Conservation (phyloP, 2,329 filamentous ascomycete species). For the Pseudocercospora vitis region DNA sequence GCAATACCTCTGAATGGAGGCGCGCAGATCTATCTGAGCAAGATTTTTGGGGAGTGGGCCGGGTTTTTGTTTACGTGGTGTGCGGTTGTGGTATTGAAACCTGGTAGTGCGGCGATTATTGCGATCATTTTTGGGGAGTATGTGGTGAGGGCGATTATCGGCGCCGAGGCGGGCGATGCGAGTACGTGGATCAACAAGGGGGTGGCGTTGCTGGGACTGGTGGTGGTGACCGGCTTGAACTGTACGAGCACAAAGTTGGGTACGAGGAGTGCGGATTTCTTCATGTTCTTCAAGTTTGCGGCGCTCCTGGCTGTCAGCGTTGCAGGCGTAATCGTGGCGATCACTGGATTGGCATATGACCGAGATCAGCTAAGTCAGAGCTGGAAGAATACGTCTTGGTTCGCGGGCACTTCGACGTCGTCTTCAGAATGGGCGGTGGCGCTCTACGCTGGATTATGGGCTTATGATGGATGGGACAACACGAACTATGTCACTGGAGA, state of each 20-base stretch:
- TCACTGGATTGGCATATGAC: conserved; percentile 76
- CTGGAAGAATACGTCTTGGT: conserved; percentile 85
- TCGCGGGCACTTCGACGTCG: conserved; percentile 77
- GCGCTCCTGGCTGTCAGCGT: conserved; percentile 84
- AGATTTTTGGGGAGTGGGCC: conserved; percentile 90
- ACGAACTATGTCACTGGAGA: conserved; percentile 98
- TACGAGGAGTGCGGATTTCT: conserved; percentile 81
- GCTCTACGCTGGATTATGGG: conserved; percentile 93
- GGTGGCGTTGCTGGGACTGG: conserved; percentile 74
- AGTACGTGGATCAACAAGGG: conserved; percentile 88
- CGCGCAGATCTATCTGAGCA: conserved; percentile 87
- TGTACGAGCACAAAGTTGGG: conserved; percentile 87
- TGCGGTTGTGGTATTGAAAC: conserved; percentile 89
- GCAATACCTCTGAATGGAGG: conserved; percentile 95
- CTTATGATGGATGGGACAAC: conserved; percentile 98
- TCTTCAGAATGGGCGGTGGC: conserved; percentile 89
- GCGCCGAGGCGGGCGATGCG: conserved; percentile 77
- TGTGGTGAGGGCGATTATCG: conserved; percentile 81
- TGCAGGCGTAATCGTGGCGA: conserved; percentile 83
- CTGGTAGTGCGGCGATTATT: conserved; percentile 89
- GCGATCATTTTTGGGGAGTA: conserved; percentile 99
- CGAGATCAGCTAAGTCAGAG: conserved; percentile 62
- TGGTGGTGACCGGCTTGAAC: conserved; percentile 79
- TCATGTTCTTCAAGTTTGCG: conserved; percentile 97
- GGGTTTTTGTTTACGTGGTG: conserved; percentile 98